Conservation (phyloP, 192 early-diverging fungal genomes). For the Chytriomyces sp. region DNA sequence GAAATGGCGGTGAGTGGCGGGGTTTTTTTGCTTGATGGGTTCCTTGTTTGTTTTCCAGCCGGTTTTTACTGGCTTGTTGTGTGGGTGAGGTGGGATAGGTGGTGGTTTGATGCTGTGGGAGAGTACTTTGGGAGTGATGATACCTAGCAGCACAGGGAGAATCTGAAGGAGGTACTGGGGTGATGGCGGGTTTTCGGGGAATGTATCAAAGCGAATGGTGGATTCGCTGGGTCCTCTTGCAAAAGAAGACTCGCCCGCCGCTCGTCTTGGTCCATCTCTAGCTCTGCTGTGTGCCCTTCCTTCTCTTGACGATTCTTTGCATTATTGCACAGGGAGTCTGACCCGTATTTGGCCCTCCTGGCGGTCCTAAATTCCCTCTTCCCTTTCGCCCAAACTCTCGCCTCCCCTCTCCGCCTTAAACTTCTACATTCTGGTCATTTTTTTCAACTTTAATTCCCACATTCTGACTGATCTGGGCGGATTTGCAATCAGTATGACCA, state of each 20-base stretch:
- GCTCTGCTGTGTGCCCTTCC: neutral
- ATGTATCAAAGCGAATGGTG: neutral
- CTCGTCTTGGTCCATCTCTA: too few species aligned
- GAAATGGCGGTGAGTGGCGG: conserved; percentile 74
- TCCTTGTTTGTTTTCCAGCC: conserved; percentile 3
- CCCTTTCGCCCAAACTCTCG: neutral
- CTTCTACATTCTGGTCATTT: neutral
- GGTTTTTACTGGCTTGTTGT: neutral
- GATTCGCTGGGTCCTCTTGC: neutral
- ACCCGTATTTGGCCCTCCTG: neutral
- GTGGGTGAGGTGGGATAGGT: neutral
- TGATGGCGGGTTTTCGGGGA: too few species aligned
- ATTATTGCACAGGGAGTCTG: conserved; percentile 24
- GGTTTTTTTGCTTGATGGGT: neutral
- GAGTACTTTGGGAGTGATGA: conserved; percentile 20
- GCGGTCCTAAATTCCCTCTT: neutral
- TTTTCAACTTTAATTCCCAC: neutral
- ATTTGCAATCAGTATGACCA: conserved; percentile 88
- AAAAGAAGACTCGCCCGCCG: too few species aligned
- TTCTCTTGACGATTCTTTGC: conserved; percentile 6
- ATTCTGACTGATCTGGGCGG: neutral
- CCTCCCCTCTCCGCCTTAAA: neutral
- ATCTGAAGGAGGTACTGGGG: conserved; percentile 23
- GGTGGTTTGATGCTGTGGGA: neutral
- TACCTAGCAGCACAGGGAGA: conserved; percentile 32